Evolutionary conservation across 768 basidiomycete species (phyloP).

Genomic region (Termitomyces heimii): DNA sequence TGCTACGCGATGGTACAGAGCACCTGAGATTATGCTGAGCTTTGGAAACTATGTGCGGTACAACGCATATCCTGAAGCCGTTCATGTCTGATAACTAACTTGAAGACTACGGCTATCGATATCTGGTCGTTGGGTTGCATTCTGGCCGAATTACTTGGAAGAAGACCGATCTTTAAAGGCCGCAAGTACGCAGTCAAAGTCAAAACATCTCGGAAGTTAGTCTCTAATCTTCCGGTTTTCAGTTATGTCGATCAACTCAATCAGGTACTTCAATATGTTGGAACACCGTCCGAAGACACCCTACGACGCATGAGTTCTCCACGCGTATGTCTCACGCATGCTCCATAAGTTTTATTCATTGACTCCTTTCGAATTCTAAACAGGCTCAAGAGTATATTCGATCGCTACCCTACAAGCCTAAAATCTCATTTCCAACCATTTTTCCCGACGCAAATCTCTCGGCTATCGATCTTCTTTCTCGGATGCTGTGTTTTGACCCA

Average conservation of each 20-base stretch:
- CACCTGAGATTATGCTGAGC: constrained; percentile 98
- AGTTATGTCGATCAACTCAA: constrained; percentile 98
- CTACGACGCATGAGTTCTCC: constrained; percentile 94
- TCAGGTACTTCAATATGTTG: constrained; percentile 94
- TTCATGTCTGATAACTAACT: constrained; percentile 11
- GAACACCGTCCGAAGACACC: constrained; percentile 95
- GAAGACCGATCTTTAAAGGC: constrained; percentile 95
- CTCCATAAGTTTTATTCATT: neutral
- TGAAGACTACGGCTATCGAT: constrained; percentile 82
- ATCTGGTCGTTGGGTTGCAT: constrained; percentile 99
- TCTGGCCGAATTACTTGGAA: constrained; percentile 85
- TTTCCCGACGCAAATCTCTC: constrained; percentile 95
- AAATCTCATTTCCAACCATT: constrained; percentile 84
- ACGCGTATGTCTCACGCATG: constrained; percentile 46
- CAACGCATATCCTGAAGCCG: neutral
- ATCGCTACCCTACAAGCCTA: constrained; percentile 93
- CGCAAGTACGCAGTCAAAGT: constrained; percentile 63
- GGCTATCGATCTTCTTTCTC: constrained; percentile 87
- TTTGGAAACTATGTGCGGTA: constrained; percentile 87
- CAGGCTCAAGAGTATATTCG: constrained; percentile 98
- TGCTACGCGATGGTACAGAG: constrained; percentile 98
- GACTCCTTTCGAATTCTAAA: neutral
- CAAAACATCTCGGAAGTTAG: constrained; percentile 1
- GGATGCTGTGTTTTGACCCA: constrained; percentile 94
- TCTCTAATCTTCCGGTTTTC: constrained; percentile 1